Percentiles rank a stretch among this genome's conserved stretches.
These are phyloP conservation scores for Wickerhamiella spandovensis DNA, from an alignment of 805 yeast genomes.

Conservation along the genomic window DNA sequence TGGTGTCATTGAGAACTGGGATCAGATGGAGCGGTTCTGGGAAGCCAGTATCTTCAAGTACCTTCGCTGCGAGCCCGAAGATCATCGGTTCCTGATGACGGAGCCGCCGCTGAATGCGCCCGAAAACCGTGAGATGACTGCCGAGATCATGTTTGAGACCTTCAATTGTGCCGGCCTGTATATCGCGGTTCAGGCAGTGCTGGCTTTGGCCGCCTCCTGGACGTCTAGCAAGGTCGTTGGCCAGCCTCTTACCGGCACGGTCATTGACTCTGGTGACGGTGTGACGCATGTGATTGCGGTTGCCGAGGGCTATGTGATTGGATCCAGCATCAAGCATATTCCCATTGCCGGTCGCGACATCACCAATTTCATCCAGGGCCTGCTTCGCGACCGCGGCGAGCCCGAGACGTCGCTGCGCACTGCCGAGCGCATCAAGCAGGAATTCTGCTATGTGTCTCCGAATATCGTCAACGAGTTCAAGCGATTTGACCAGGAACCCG, in stretches of 20 bases:
- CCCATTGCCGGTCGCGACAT: slow-evolving; percentile 99
- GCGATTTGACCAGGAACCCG: slow-evolving; percentile 88
- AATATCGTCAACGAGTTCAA: slow-evolving; percentile 94
- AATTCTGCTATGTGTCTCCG: slow-evolving; percentile 94
- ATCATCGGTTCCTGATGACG: slow-evolving; percentile 85
- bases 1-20: slow-evolving; percentile 99
- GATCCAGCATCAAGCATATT: slow-evolving; percentile 90
- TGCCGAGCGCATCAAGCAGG: slow-evolving; percentile 93
- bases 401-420: slow-evolving; percentile 84
- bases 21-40: slow-evolving; percentile 99
- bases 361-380: slow-evolving; percentile 80
- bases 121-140: slow-evolving; percentile 95
- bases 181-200: slow-evolving; percentile 97
- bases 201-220: slow-evolving; percentile 98
- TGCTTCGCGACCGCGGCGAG: slow-evolving; percentile 95
- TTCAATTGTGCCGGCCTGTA: slow-evolving; percentile 97
- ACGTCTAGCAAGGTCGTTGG: slow-evolving; percentile 91
- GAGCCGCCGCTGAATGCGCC: slow-evolving; percentile 99
- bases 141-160: slow-evolving; percentile 97
- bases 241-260: slow-evolving; percentile 94
- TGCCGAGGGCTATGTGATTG: slow-evolving; percentile 98
- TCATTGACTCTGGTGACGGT: slow-evolving; percentile 97
- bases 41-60: slow-evolving; percentile 93
- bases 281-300: slow-evolving; percentile 98
- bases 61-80: slow-evolving; percentile 96